These are phyloP conservation scores for Dictyostelium intermedium DNA, from an alignment of 78 protist species.

Conservation along the genomic window DNA sequence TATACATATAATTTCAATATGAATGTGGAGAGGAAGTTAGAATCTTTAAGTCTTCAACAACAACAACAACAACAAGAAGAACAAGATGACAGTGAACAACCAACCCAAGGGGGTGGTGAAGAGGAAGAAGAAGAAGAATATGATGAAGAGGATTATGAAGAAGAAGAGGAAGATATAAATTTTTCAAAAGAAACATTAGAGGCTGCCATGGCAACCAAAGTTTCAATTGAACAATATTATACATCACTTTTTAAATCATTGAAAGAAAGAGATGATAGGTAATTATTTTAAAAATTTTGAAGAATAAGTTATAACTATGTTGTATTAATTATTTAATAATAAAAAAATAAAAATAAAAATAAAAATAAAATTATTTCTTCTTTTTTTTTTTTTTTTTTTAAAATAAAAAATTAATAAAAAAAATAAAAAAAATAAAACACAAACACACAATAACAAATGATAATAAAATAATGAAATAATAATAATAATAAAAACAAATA, in stretches of 20 bases:
- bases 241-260: constrained; percentile 65
- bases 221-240: constrained; percentile 80
- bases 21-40: constrained; percentile 12
- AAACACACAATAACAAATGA: too few relatives aligned
- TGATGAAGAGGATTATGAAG: constrained; percentile 12
- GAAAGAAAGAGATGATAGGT: constrained; percentile 81
- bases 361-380: too few relatives aligned
- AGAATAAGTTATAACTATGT: too few relatives aligned
- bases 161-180: constrained; percentile 29
- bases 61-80: background rate
- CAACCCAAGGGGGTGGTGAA: background rate
- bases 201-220: constrained; percentile 74
- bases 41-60: background rate
- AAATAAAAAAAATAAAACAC: background rate
- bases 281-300: background rate
- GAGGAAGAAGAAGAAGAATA: constrained; percentile 13
- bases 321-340: too few relatives aligned
- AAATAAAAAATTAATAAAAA: too few relatives aligned
- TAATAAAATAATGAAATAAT: background rate
- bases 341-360: background rate
- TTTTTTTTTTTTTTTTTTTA: too few relatives aligned
- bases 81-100: constrained; percentile 8
- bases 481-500: background rate
- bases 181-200: constrained; percentile 75
- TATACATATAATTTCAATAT: background rate